phyloP scores from a whole-genome alignment of 495 filamentous ascomycete species.

The Lophiotrema nucula region DNA sequence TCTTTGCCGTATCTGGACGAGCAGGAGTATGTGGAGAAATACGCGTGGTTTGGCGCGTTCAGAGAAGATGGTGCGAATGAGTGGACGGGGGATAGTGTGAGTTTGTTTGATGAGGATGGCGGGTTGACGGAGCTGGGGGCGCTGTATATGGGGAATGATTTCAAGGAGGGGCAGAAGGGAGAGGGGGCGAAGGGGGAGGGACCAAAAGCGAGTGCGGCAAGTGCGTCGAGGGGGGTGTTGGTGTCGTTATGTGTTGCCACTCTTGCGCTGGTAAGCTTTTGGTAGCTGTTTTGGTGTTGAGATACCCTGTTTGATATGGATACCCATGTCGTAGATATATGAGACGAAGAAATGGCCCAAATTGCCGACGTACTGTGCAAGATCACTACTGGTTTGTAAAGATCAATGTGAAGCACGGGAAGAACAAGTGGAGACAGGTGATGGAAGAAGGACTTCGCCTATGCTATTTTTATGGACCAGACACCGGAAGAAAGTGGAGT shows the following conservation, averaged over 20 bases:
- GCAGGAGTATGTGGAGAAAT: slow-evolving; percentile 28
- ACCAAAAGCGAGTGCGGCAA: neutral
- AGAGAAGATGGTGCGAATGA: slow-evolving; percentile 26
- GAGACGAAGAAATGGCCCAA: too few species aligned
- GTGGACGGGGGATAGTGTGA: slow-evolving; percentile 24
- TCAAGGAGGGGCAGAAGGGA: slow-evolving; percentile 16
- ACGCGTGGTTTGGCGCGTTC: slow-evolving; percentile 28
- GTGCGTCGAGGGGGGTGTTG: neutral
- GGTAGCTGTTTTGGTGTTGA: too few species aligned
- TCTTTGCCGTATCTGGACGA: slow-evolving; percentile 23
- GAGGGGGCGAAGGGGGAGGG: neutral
- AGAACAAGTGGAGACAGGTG: too few species aligned
- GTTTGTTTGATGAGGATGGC: slow-evolving; percentile 23
- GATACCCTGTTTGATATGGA: too few species aligned
- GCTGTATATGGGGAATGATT: slow-evolving; percentile 23
- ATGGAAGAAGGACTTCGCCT: too few species aligned
- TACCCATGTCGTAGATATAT: too few species aligned
- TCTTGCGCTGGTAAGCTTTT: neutral
- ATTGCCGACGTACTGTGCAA: too few species aligned
- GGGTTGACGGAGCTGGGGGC: slow-evolving; percentile 22
- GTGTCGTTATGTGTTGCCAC: neutral
- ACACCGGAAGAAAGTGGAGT: slow-evolving; percentile 23
- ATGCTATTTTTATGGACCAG: slow-evolving; percentile 28
- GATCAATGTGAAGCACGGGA: too few species aligned
- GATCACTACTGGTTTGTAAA: too few species aligned